Evolutionary conservation across 108 stramenopile species (phyloP).

Genomic region (Pseudonitzschia delicatissima): DNA sequence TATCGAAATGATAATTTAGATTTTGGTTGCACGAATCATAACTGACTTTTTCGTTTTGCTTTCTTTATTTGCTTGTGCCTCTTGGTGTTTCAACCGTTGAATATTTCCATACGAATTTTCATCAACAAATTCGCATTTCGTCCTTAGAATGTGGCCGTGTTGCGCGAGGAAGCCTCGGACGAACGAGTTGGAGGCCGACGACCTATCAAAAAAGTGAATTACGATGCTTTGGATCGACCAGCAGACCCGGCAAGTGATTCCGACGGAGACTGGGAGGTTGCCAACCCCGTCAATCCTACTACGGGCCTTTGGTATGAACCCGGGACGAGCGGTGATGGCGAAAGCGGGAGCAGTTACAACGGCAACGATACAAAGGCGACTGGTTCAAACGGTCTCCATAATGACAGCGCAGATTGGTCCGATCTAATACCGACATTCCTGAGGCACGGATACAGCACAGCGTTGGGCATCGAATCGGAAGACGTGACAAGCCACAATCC

Average conservation of each 20-base stretch:
- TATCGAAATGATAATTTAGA: not conserved
- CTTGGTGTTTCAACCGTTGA: too few relatives aligned
- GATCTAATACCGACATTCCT: conserved; percentile 43
- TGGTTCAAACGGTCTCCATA: conserved; percentile 1
- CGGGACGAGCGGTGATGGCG: not conserved
- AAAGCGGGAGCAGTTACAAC: not conserved
- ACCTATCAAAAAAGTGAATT: conserved; percentile 36
- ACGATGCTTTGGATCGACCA: conserved; percentile 56
- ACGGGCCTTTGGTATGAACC: conserved; percentile 71
- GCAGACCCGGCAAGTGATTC: conserved; percentile 15
- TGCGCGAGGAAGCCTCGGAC: conserved; percentile 25
- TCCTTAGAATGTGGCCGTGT: conserved; percentile 42
- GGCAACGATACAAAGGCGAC: not conserved
- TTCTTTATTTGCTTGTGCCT: not conserved
- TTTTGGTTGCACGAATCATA: not conserved
- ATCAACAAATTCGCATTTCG: not conserved
- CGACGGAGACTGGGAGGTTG: conserved; percentile 61
- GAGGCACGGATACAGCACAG: conserved; percentile 44
- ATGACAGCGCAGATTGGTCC: conserved; percentile 40
- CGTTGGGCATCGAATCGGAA: conserved; percentile 29
- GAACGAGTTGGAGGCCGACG: conserved; percentile 11
- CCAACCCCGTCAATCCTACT: conserved; percentile 71
- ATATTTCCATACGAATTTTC: not conserved
- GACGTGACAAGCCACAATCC: conserved; percentile 45
- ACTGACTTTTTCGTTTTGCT: not conserved